phyloP scores from a whole-genome alignment of 441 rosid genomes.

The Omphalea diandra region DNA sequence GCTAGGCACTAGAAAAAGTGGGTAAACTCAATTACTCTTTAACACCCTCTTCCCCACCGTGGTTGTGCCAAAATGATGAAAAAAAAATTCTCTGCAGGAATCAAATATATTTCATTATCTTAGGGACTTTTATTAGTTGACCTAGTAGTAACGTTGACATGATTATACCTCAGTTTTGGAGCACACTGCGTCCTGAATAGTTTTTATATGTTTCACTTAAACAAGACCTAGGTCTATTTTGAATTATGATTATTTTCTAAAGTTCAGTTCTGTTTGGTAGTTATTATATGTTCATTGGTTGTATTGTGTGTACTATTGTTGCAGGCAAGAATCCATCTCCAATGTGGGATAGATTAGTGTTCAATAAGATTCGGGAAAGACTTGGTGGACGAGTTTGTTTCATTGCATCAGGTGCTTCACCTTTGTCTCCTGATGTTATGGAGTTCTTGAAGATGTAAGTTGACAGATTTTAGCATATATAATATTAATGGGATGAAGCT shows the following conservation, averaged over 20 bases:
- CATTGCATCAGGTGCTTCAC: constrained; percentile 92
- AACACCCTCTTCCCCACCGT: no score
- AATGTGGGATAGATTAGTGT: constrained; percentile 97
- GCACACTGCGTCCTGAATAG: background rate
- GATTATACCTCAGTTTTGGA: background rate
- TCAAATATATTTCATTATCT: no score
- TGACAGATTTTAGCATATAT: background rate
- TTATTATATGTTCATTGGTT: background rate
- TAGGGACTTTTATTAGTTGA: no score
- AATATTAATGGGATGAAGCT: no score
- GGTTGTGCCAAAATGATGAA: no score
- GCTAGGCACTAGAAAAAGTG: no score
- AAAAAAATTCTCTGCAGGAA: no score
- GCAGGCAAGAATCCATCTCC: constrained; percentile 87
- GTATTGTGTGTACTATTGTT: constrained; percentile 24
- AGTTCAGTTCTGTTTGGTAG: background rate
- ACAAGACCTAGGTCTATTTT: no score
- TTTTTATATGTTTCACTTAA: no score
- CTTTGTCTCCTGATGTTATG: constrained; percentile 90
- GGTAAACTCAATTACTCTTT: no score
- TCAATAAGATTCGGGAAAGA: constrained; percentile 81
- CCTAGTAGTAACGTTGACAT: no score
- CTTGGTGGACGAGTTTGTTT: constrained; percentile 93
- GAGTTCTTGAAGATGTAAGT: constrained; percentile 90
- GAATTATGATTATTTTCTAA: background rate